phyloP scores from a whole-genome alignment of 805 yeast species.

The Yarrowia yakushimensis region DNA sequence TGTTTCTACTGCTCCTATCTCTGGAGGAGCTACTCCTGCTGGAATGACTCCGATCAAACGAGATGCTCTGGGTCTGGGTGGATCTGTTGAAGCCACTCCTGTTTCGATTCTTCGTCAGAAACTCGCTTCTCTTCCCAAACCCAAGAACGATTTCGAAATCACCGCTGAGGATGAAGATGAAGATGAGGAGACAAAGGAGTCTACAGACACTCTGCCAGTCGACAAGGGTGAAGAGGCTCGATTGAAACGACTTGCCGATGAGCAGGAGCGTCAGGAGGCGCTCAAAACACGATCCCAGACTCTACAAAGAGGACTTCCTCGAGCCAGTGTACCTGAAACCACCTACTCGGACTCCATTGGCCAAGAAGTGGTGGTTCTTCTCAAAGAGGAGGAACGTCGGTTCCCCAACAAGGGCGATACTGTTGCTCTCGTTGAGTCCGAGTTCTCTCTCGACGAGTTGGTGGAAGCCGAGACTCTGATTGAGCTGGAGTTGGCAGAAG shows the following conservation, averaged over 20 bases:
- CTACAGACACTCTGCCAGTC: conserved; percentile 28
- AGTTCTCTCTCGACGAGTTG: conserved; percentile 24
- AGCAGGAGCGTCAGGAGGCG: conserved; percentile 31
- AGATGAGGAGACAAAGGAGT: conserved; percentile 18
- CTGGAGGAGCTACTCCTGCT: conserved; percentile 28
- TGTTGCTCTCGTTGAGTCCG: conserved; percentile 29
- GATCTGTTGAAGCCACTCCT: conserved; percentile 29
- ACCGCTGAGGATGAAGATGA: conserved; percentile 39
- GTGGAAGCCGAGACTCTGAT: conserved; percentile 20
- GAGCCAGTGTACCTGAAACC: neutral
- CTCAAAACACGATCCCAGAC: conserved; percentile 46
- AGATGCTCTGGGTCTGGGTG: conserved; percentile 31
- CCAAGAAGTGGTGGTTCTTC: conserved; percentile 2
- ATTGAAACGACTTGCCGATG: conserved; percentile 27
- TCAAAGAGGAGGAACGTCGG: conserved; percentile 31
- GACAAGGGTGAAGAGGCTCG: conserved; percentile 38
- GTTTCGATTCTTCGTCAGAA: conserved; percentile 27
- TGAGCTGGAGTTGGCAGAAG: conserved; percentile 32
- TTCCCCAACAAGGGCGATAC: conserved; percentile 35
- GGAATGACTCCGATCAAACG: conserved; percentile 17
- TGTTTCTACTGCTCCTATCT: neutral
- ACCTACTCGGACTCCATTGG: neutral
- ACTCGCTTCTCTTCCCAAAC: conserved; percentile 39
- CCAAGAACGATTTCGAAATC: conserved; percentile 41
- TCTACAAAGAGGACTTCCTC: conserved; percentile 45